Evolutionary conservation across 495 filamentous ascomycete genomes (phyloP).

Genomic region (Neurospora pannonica): DNA sequence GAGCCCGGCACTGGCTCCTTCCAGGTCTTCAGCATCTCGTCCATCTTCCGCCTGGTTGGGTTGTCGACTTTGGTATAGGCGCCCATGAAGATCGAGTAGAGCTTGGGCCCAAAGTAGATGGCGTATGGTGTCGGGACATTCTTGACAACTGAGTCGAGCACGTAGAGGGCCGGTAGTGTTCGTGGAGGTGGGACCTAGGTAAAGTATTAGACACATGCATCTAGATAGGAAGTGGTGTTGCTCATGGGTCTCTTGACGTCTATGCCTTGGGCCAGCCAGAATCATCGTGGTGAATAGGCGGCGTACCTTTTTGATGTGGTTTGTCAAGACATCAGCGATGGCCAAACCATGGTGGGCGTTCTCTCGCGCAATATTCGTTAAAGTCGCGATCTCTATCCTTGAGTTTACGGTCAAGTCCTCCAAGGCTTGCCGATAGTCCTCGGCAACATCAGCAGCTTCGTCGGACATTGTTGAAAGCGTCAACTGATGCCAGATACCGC

Average conservation of each 20-base stretch:
- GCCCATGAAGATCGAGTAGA: slow-evolving; percentile 92
- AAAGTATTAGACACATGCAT: slow-evolving; percentile 7
- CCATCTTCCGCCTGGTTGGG: slow-evolving; percentile 74
- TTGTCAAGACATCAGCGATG: slow-evolving; percentile 79
- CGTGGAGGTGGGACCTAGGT: slow-evolving; percentile 67
- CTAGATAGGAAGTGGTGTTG: not conserved
- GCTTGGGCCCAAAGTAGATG: slow-evolving; percentile 80
- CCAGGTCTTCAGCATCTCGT: slow-evolving; percentile 97
- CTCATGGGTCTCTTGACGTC: not conserved
- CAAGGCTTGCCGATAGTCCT: slow-evolving; percentile 88
- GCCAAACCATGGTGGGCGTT: slow-evolving; percentile 89
- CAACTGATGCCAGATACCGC: not conserved
- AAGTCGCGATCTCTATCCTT: slow-evolving; percentile 84
- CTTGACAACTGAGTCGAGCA: slow-evolving; percentile 96
- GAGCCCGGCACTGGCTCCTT: slow-evolving; percentile 93
- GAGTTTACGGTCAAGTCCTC: slow-evolving; percentile 84
- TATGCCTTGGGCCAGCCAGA: not conserved
- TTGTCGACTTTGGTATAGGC: slow-evolving; percentile 82
- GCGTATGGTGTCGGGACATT: slow-evolving; percentile 98
- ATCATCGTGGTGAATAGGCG: not conserved
- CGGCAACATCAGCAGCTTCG: slow-evolving; percentile 79
- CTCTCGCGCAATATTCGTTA: slow-evolving; percentile 93
- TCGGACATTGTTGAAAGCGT: slow-evolving; percentile 50
- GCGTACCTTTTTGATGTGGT: slow-evolving; percentile 90
- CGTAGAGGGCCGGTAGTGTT: slow-evolving; percentile 91